Conservation (phyloP, 768 basidiomycete genomes). For the Suillus fuscotomentosus region DNA sequence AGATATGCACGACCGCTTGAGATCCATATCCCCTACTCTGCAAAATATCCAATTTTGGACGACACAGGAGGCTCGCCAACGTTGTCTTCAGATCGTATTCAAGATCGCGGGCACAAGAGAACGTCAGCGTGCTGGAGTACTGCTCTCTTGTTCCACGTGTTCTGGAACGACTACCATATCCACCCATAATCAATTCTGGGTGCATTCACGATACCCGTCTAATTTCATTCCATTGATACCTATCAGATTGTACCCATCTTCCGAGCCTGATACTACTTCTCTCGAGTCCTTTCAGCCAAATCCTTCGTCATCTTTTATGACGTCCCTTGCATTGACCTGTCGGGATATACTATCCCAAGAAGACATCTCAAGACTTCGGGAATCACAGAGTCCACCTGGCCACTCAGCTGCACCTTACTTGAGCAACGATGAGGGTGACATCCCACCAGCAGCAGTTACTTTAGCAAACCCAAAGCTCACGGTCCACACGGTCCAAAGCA, state of each 20-base stretch:
- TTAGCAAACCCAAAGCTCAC: constrained; percentile 62
- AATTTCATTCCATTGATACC: constrained; percentile 59
- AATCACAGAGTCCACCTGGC: not conserved
- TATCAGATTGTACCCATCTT: constrained; percentile 48
- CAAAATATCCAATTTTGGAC: constrained; percentile 69
- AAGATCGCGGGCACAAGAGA: constrained; percentile 79
- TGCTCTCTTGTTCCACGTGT: constrained; percentile 42
- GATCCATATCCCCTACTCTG: constrained; percentile 12
- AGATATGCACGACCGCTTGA: constrained; percentile 55
- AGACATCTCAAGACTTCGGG: constrained; percentile 9
- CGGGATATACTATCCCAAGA: constrained; percentile 51
- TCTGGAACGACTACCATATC: constrained; percentile 10
- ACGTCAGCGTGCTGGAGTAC: constrained; percentile 56
- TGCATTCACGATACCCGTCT: constrained; percentile 52
- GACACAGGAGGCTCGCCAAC: constrained; percentile 69
- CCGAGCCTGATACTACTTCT: constrained; percentile 16
- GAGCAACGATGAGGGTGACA: constrained; percentile 31
- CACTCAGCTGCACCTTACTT: not conserved
- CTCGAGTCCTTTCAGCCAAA: not conserved
- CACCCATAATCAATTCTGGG: constrained; percentile 56
- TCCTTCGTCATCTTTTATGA: constrained; percentile 40
- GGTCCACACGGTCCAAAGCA: constrained; percentile 72
- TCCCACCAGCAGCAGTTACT: constrained; percentile 53
- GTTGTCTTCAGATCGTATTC: constrained; percentile 72
- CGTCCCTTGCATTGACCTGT: constrained; percentile 51